Evolutionary conservation across 495 filamentous ascomycete genomes (phyloP).

Genomic region (Penicillium egyptiacum): DNA sequence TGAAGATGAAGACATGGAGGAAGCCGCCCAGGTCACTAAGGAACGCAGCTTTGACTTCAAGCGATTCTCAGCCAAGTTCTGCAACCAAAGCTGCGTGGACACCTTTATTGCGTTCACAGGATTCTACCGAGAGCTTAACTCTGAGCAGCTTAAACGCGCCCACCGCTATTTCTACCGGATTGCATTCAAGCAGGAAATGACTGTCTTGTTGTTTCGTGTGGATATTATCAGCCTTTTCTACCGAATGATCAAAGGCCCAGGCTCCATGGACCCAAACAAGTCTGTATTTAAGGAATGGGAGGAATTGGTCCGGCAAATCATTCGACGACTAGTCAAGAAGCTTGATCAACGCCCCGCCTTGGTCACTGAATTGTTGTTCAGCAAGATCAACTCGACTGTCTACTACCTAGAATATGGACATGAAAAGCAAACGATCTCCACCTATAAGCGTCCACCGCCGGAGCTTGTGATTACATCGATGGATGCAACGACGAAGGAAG

Average conservation of each 20-base stretch:
- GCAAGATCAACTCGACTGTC: conserved; percentile 79
- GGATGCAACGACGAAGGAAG: conserved; percentile 59
- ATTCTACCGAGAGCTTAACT: conserved; percentile 78
- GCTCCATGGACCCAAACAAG: conserved; percentile 63
- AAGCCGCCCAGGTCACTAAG: conserved; percentile 64
- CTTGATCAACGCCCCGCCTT: conserved; percentile 80
- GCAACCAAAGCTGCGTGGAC: conserved; percentile 79
- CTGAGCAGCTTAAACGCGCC: conserved; percentile 82
- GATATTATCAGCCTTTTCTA: conserved; percentile 89
- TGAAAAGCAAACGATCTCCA: conserved; percentile 70
- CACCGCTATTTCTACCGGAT: conserved; percentile 95
- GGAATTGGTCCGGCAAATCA: conserved; percentile 76
- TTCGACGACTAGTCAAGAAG: conserved; percentile 74
- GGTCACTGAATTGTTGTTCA: conserved; percentile 87
- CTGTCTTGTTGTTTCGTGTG: conserved; percentile 81
- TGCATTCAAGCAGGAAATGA: conserved; percentile 91
- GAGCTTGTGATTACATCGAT: conserved; percentile 73
- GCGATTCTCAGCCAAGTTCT: conserved; percentile 76
- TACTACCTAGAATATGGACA: conserved; percentile 89
- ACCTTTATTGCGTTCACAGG: conserved; percentile 80
- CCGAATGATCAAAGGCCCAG: conserved; percentile 88
- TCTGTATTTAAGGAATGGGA: conserved; percentile 86
- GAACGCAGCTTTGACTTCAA: conserved; percentile 95
- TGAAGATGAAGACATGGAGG: conserved; percentile 70
- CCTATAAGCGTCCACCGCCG: conserved; percentile 58